Base-by-base conservation (phyloP, 495 filamentous ascomycete genomes). In the Penicillium waksmanii region DNA sequence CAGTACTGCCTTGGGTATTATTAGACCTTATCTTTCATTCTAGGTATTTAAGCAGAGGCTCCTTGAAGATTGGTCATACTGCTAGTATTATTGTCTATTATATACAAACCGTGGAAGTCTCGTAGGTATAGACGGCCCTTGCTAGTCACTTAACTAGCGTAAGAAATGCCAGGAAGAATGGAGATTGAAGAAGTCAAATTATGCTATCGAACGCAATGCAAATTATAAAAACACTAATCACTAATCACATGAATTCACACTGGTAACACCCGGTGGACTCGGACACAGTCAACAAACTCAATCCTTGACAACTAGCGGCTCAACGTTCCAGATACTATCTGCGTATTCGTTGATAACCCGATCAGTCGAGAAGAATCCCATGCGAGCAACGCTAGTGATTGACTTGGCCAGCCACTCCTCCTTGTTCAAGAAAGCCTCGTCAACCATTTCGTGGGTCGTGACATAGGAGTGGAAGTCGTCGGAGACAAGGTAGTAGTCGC, bases 261-360 rank as follows among this genome's bases (percentile, higher is more conserved):
- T 9, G 36, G 15, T n/a, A 12, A 31, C 3, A 31, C 27, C 27
- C 27, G 27, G 27, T 2, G 27, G 27, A 31, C 27, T 31, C 27
- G 6, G 27, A 5, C 36, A 38, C 0, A 12, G 34, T 13, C 15
- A 38, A n/a, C 36, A 13, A 38, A 12, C 42, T 47, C 57, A 73
- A 23, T 77, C 68, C 57, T 66, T 64, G 12, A 77, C 66, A 17
- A 46, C 66, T 25, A 93, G 71, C 5, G 93, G 91, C 80, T 98
- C 93, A 31, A 96, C 74, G 63, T 97, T 98, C 94, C 95, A 98
- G 68, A 98, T 97, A 51, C 81, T 87, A 74, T 98, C 93, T 12
- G 95, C 94, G 76, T 98, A 98, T 83, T 98, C 96, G 66, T 92
- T 90, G 63, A 97, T 97, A 71, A 96, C 96, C n/a, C 95, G 82